Evolutionary conservation across 495 filamentous ascomycete genomes (phyloP), one percentile per base, ranked within the genome.

Genomic region (Xylaria castorea): DNA sequence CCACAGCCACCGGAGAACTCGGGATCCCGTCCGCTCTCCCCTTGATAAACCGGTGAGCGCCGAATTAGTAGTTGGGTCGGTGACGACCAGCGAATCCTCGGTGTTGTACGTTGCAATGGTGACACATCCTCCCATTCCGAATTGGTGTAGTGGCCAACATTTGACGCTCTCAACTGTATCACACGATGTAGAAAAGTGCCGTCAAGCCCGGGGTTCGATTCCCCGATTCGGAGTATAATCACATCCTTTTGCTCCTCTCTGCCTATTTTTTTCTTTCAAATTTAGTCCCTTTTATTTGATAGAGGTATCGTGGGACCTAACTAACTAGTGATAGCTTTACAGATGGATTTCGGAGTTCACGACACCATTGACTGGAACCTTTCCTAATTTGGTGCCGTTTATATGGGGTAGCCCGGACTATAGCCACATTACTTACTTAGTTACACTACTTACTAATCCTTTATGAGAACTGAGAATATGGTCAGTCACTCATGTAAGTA

Each of bases 21-120:
- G 81, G 80, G 74, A 80, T 80, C 81, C 82, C 80, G 82, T 83
- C 79, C 79, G 82, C 79, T 83, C 82, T 80, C 73, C 80, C 81
- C 69, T 81, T 78, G 75, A 75, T 75, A 79, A 80, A 71, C 74
- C 48, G 5, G 71, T 57, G 73, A 79, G 67, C 44, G 68, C 68
- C 18, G 44, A 79, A 82, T 75, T 75, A 84, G 83, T 83, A 84
- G 80, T 85, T 80, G 79, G 80, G 82, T 85, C 78, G 1, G 20
- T 8, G 1, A 50, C 18, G 20, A 7, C 46, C 5, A 46, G 16
- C 42, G 5, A 46, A 46, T 3, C 16, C 16, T 46, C 16, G 42
- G 16, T 46, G 2, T 46, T 18, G 42, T 46, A 18, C 14, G 42
- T 46, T 46, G 0, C 12, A 44, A 12, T 18, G 2, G 1, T 3